These are phyloP conservation scores for Citrullus amarus DNA, from an alignment of 306 rosid species.

Conservation along the genomic window DNA sequence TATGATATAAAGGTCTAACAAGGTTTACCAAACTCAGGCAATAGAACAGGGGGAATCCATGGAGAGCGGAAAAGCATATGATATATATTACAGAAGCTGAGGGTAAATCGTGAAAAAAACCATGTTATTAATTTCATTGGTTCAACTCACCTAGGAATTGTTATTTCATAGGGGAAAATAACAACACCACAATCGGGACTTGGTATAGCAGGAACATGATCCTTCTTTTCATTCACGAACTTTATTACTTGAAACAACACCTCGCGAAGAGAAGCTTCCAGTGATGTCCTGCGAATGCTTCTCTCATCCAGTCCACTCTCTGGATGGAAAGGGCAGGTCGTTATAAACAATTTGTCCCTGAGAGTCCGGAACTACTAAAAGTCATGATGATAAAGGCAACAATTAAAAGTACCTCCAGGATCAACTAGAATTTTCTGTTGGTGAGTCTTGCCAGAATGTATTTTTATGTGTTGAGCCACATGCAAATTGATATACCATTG, in stretches of 20 bases:
- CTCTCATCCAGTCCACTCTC: constrained; percentile 66
- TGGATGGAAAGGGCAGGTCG: constrained; percentile 16
- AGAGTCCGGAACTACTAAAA: constrained; percentile 3
- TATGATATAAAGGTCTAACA: not conserved
- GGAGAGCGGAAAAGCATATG: not conserved
- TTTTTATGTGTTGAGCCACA: constrained; percentile 56
- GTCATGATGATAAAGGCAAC: constrained; percentile 8
- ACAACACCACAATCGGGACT: constrained; percentile 57
- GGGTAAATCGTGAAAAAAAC: not conserved
- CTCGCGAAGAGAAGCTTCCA: constrained; percentile 80
- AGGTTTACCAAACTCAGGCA: not conserved
- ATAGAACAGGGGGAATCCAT: not conserved
- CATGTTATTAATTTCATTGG: not conserved
- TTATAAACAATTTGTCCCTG: not conserved
- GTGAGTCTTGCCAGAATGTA: constrained; percentile 58
- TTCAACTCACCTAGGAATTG: constrained; percentile 62
- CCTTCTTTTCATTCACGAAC: constrained; percentile 95
- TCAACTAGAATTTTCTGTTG: constrained; percentile 58
- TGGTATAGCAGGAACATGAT: constrained; percentile 90
- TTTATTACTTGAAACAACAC: constrained; percentile 85
- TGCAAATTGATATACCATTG: constrained; percentile 91
- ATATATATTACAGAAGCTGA: not conserved
- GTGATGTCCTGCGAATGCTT: constrained; percentile 59
- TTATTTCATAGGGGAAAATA: constrained; percentile 75
- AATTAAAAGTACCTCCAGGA: constrained; percentile 53